Evolutionary conservation across 2,329 filamentous ascomycete species (phyloP), one percentile per base, ranked within the genome.

Genomic region (Ophiostoma ips): DNA sequence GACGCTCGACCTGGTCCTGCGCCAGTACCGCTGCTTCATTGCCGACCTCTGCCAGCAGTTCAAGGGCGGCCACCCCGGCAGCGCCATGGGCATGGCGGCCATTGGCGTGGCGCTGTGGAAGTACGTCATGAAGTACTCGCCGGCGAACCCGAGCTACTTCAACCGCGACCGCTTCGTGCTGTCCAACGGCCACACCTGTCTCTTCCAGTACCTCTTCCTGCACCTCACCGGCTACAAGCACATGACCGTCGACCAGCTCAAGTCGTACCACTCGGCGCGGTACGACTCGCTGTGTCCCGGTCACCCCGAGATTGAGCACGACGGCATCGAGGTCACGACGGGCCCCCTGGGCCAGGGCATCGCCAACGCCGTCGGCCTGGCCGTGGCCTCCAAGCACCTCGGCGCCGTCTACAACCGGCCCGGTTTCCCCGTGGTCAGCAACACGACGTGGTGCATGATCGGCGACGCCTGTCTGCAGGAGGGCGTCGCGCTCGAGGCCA

Each of bases 121-220:
- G 56, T 79, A 82, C 58, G 66, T 68, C 5, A 81, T 82, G 78
- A 67, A 67, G 43, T 81, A 78, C 57, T 69, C 73, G 2, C 77
- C 77, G 0, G 62, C 64, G n/a, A 71, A 71, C 37, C 71, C 73
- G 9, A 58, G 67, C 38, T 81, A 66, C 60, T 79, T 81, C 66
- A 78, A 81, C 60, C 67, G 77, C 34, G 77, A 81, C 56, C 71
- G 76, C 19, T 81, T 81, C 56, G 72, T 81, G 7, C 66, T 81
- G 11, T 80, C 76, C 19, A 81, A 81, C 55, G 77, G 68, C n/a
- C 74, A 77, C 55, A 68, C 71, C 1, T 73, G 72, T 56, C 63
- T 77, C 19, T 76, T 75, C 53, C 71, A 75, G 51, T 77, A 78
- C 60, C 59, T 63, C 0, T 71, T 77, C 53, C 62, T 75, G 9